Base-by-base conservation (phyloP, 1,139 yeast species). In the Maudiozyma humilis region DNA sequence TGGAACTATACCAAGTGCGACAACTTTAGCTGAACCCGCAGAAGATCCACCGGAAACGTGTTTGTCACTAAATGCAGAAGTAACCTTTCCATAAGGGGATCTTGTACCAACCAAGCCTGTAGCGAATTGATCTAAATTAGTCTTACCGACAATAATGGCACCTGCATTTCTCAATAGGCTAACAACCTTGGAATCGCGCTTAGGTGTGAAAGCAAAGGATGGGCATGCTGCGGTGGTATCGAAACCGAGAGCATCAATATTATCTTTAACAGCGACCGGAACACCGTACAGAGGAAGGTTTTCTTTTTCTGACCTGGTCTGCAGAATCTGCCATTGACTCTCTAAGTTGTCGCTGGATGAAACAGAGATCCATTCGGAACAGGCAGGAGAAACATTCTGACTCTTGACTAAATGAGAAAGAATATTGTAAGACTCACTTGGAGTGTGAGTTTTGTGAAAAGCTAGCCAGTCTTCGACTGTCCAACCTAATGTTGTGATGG, bases 151-250 rank as follows among this genome's bases (percentile, higher is more conserved):
- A 32, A 89, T 75, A 44, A 89, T 84, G 38, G 96, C 97, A 56
- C 97, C 97, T 25, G 88, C 84, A 16, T 72, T 74, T 63, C 87
- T 76, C 55, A 89, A 72, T 29, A 80, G 67, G 20, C 68, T 64
- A 12, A 88, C 96, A 7, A 83, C 75, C 16, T 84, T 76, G 36
- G 96, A 79, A 60, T 89, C 96, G 44, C 70, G 69, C 35, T 66
- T 62, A 1, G 97, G 89, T 2, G 59, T 51, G 66, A 79, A 88
- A 23, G 77, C 71, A 60, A 72, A 89, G 1, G 91, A 73, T 0
- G 96, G 96, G 62, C 97, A 91, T 2, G 96, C 97, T 10, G 95
- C 97, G 1, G 98, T 89, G 8, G 98, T 91, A 32, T 76, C 71
- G 53, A 86, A 76, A 3, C 84, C 87, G 52, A 74, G 76, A 27